Evolutionary conservation across 192 early-diverging fungal species (phyloP), one percentile per base, ranked within the genome.

Genomic region (Podila minutissima): DNA sequence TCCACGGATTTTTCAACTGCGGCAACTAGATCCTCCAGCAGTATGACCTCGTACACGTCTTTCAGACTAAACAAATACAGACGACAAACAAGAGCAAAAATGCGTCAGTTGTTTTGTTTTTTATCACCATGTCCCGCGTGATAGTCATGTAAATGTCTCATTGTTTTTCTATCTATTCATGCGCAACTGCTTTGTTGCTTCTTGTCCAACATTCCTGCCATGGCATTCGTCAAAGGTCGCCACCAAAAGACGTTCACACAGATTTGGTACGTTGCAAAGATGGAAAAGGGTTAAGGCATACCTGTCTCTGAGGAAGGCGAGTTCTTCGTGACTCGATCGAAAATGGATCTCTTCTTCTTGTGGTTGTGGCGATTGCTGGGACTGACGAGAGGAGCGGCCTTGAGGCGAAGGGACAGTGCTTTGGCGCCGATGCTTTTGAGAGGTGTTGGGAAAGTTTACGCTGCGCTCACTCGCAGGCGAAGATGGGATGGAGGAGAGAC

Each of bases 1-100:
- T 90, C 87, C 51, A 87, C 85, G 22, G 76, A 82, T 55, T 87
- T 75, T 48, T 86, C 74, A 48, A 75, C 83, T 55, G 89, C 87
- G 61, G 83, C 76, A 51, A 78, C 59, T 11, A 88, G 61, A 69
- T 90, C 87, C 20, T 59, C 78, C 12, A 86, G 63, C 24, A 90
- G 48, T 38, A 87, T 71, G 12, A 74, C 67, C 50, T 84, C 83
- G 59, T 88, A 90, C 12, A 87, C 60, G 32, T 82, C 73, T 60
- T 87, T 86, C 15, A 90, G 71, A 58, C 89, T 90, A 81, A 53
- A 51, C 29, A 15, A 31, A 26, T 17, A 32, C 26, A 29, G 46
- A 17, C 48, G 9, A 70, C 26, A n/a, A 60, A 53, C 15, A 49
- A 26, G 61, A 71, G 60, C 48, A 50, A 51, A 51, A 68, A 31